Evolutionary conservation across 164 flowering plant species (phyloP).

Genomic region (grape (Vitis vinifera)): ASM3070453v1 NC_081807.1:3165001-3165500

Average conservation of each 20-base stretch:
- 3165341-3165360: too few relatives aligned
- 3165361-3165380: too few relatives aligned
- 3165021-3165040: too few relatives aligned
- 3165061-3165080: too few relatives aligned
- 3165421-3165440: background rate
- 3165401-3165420: background rate
- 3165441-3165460: background rate
- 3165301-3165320: background rate
- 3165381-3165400: too few relatives aligned
- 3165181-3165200: too few relatives aligned
- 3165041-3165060: too few relatives aligned
- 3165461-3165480: constrained; percentile 60
- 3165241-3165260: background rate
- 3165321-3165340: background rate
- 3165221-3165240: background rate
- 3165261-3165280: background rate
- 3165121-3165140: background rate
- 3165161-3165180: background rate
- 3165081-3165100: background rate
- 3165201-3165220: too few relatives aligned
- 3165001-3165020: too few relatives aligned
- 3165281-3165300: background rate
- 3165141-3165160: background rate
- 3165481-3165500: constrained; percentile 28
- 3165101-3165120: background rate